Evolutionary conservation across 2,329 filamentous ascomycete species (phyloP), one percentile per base, ranked within the genome.

Genomic region (Fusarium camptoceras): DNA sequence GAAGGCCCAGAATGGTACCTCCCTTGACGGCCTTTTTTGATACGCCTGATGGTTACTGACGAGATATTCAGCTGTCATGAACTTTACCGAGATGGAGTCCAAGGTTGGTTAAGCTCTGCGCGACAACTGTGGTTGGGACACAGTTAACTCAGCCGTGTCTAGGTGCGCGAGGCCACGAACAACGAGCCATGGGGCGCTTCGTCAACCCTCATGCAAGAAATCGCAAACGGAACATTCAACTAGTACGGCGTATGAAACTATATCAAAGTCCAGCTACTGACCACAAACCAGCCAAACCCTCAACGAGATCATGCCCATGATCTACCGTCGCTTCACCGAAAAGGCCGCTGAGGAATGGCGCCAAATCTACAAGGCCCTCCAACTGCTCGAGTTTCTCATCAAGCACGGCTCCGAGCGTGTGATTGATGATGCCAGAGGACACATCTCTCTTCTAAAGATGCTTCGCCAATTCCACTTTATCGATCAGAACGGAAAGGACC

Each of bases 281-380:
- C 75, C 18, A 42, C 54, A 47, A 20, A 43, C 60, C 78, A 98
- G 95, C 80, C 94, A 97, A 89, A 89, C 94, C 55, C 89, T 99
- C 60, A 98, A 98, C 81, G 96, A 99, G 82, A 98, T 99, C 79
- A 99, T 99, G 96, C 96, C 96, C 72, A 96, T 99, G 94, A 97
- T 99, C 78, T 99, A 99, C 85, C 96, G 97, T 78, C 93, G 96
- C 71, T 99, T 99, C 81, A 99, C 96, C 66, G 96, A 99, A 80
- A 99, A 99, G 85, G 88, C 94, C 10, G 95, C 96, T 59, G 96
- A 99, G 80, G 96, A 99, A 83, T 99, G 96, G 96, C 89, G 96
- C 73, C 96, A 99, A 81, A 99, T 99, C 78, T 99, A 99, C 88
- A 99, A 99, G 86, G 92, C 94, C 12, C 90, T 99, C 25, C 96